These are phyloP conservation scores for Ascosphaera aggregata DNA, from an alignment of 2,329 filamentous ascomycete genomes.

Conservation along the genomic window DNA sequence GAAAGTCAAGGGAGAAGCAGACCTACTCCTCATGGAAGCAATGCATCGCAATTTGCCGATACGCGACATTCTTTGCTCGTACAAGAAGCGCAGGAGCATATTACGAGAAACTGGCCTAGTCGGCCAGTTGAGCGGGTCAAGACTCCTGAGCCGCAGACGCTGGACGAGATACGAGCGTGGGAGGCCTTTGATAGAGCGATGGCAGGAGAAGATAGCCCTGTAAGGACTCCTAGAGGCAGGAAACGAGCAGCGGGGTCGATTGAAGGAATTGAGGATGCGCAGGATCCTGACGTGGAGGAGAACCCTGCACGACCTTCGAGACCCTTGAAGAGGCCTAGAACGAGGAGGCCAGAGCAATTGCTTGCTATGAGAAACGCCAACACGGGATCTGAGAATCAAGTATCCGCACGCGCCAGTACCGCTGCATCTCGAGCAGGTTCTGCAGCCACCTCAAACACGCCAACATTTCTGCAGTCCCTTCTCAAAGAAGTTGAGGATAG, in stretches of 20 bases:
- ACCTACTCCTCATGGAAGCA: background rate
- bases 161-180: slow-evolving; percentile 71
- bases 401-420: background rate
- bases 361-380: slow-evolving; percentile 6
- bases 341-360: slow-evolving; percentile 38
- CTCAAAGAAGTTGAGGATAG: slow-evolving; percentile 60
- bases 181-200: slow-evolving; percentile 71
- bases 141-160: slow-evolving; percentile 40
- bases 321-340: slow-evolving; percentile 70
- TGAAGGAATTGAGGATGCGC: background rate
- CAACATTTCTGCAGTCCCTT: slow-evolving; percentile 68
- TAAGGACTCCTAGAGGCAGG: slow-evolving; percentile 14
- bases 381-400: background rate
- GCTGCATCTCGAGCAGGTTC: slow-evolving; percentile 11
- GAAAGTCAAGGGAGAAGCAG: slow-evolving; percentile 38
- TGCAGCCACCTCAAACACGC: slow-evolving; percentile 25
- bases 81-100: background rate
- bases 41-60: background rate
- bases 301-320: slow-evolving; percentile 47
- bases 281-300: slow-evolving; percentile 25
- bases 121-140: slow-evolving; percentile 8
- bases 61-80: background rate
- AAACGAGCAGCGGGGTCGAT: slow-evolving; percentile 20
- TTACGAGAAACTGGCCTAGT: background rate
- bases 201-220: slow-evolving; percentile 31